A percentile compares a stretch with the other conserved stretches of the same genome.
phyloP scores from a whole-genome alignment of 2,329 filamentous ascomycete genomes.

The Fusarium ramigenum region DNA sequence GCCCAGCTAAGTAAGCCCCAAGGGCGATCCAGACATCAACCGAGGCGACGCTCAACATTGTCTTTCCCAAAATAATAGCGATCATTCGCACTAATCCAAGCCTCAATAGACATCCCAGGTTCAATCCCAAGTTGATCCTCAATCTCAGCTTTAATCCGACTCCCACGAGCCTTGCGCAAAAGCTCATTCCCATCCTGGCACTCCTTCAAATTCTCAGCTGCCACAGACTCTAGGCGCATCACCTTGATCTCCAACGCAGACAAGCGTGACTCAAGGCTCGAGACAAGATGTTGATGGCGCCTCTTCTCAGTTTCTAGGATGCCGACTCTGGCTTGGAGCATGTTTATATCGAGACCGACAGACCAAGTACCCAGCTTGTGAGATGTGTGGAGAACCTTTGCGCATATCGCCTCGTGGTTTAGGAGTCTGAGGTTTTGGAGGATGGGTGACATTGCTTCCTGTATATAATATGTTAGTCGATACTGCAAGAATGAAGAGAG shows the following conservation, averaged over 20 bases:
- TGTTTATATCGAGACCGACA: background rate
- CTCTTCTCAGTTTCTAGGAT: background rate
- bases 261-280: background rate
- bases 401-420: background rate
- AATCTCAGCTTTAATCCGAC: background rate
- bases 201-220: background rate
- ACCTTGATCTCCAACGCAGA: background rate
- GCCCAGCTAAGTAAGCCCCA: fast-evolving
- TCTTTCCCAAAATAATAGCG: background rate
- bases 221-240: background rate
- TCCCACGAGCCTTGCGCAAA: background rate
- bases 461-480: background rate
- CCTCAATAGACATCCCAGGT: no score
- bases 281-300: background rate
- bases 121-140: background rate
- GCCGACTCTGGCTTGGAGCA: background rate
- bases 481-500: background rate
- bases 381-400: no score
- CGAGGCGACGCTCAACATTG: background rate
- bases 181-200: no score
- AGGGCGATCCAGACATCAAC: background rate
- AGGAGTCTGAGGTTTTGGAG: background rate
- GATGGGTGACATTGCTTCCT: background rate
- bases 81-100: background rate
- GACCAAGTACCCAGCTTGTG: no score